Percentiles rank a stretch among this genome's conserved stretches.
These are phyloP conservation scores for Harringtonia lauricola DNA, from an alignment of 2,329 filamentous ascomycete species.

Conservation along the genomic window DNA sequence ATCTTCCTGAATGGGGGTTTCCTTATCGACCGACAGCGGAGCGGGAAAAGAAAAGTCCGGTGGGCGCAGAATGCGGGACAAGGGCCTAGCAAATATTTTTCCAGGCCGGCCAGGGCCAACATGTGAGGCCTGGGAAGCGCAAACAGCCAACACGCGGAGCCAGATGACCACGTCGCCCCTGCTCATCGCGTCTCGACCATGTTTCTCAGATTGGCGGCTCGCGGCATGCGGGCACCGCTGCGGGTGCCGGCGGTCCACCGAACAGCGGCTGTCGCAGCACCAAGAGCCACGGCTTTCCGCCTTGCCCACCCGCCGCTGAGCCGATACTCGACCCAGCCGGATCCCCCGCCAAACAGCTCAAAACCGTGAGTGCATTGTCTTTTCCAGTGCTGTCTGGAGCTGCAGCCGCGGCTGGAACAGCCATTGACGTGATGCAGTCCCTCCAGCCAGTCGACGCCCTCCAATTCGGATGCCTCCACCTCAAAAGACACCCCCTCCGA, in stretches of 20 bases:
- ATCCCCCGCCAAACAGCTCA: background rate
- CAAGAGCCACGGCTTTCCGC: background rate
- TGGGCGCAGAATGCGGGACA: background rate
- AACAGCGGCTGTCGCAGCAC: background rate
- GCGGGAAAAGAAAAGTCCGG: background rate
- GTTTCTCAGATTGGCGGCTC: slow-evolving; percentile 9
- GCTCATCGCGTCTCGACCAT: slow-evolving; percentile 1
- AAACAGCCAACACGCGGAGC: background rate
- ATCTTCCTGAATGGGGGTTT: too few relatives aligned
- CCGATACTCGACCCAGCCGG: slow-evolving; percentile 5
- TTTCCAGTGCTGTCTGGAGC: background rate
- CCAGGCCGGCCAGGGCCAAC: background rate
- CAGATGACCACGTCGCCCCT: background rate
- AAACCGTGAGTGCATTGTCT: background rate
- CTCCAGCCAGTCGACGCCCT: background rate
- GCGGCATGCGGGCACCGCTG: slow-evolving; percentile 7
- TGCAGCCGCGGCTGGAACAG: too few relatives aligned
- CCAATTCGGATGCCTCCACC: background rate
- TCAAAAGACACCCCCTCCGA: background rate
- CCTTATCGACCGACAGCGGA: too few relatives aligned
- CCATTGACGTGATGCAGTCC: too few relatives aligned
- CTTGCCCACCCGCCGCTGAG: background rate
- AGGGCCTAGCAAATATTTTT: background rate
- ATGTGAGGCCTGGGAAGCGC: background rate
- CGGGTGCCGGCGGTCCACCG: background rate